Conservation (phyloP, 2,329 filamentous ascomycete genomes). For the Aschersonia sp. region DNA sequence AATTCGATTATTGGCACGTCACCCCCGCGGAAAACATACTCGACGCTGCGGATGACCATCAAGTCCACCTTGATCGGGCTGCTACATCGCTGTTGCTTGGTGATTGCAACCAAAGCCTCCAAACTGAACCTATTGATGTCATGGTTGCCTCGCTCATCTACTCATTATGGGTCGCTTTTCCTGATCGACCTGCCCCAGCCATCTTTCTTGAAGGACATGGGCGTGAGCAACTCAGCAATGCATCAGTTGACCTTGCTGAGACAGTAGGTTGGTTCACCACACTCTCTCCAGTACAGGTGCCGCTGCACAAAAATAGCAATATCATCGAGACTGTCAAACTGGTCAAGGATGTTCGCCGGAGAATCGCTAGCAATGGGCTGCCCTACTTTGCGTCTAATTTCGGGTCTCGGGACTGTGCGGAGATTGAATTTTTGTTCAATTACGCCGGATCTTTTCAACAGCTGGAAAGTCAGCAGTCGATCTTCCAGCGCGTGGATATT, state of each 20-base stretch:
- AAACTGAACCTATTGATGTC: neutral
- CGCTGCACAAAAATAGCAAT: neutral
- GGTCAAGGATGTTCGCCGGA: neutral
- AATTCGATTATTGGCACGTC: neutral
- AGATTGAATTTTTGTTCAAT: conserved; percentile 30
- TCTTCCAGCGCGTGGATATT: conserved; percentile 1
- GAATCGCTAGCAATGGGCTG: neutral
- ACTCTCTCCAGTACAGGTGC: conserved; percentile 7
- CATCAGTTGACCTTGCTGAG: neutral
- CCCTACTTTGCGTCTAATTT: neutral
- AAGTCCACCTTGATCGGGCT: neutral
- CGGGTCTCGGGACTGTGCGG: neutral
- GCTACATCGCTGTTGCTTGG: conserved; percentile 6
- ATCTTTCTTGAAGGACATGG: conserved; percentile 1
- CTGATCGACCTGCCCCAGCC: neutral
- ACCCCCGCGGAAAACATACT: neutral
- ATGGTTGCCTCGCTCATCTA: neutral
- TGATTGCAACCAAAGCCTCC: neutral
- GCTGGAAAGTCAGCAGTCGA: conserved; percentile 19
- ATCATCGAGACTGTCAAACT: neutral
- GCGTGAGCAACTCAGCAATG: neutral
- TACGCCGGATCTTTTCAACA: conserved; percentile 28
- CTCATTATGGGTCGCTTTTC: neutral
- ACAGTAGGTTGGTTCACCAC: conserved; percentile 3
- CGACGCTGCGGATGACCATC: neutral